A percentile compares a stretch with the other conserved stretches of the same genome.
Conservation (phyloP, 768 basidiomycete species). For the Kwoniella sp. region DNA sequence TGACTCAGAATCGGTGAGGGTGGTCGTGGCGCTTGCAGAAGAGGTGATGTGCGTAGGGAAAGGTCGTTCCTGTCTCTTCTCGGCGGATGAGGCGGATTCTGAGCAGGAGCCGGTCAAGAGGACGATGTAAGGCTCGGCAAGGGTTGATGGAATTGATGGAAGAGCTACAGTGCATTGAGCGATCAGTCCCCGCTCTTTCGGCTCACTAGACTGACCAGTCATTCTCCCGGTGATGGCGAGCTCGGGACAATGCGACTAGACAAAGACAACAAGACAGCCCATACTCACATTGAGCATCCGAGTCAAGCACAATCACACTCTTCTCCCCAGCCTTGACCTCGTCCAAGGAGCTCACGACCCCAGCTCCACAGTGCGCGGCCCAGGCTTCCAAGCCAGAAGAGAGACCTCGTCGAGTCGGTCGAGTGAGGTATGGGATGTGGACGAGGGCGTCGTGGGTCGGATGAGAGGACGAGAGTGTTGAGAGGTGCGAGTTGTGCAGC, state of each 20-base stretch:
- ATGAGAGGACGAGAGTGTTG: background rate
- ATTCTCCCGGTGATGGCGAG: too few relatives aligned
- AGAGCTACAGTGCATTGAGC: background rate
- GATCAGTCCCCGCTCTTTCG: background rate
- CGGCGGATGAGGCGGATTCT: background rate
- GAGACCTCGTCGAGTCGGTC: constrained; percentile 24
- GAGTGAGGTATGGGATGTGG: constrained; percentile 48
- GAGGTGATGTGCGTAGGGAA: constrained; percentile 36
- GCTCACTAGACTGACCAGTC: background rate
- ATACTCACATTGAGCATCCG: constrained; percentile 28
- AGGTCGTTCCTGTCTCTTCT: constrained; percentile 45
- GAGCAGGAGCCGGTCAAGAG: constrained; percentile 39
- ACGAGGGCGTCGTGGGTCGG: constrained; percentile 31
- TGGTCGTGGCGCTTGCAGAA: constrained; percentile 20
- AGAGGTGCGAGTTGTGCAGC: background rate
- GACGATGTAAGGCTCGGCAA: constrained; percentile 30
- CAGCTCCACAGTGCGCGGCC: constrained; percentile 43
- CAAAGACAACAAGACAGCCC: too few relatives aligned
- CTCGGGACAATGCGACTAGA: too few relatives aligned
- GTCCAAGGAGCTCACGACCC: constrained; percentile 17
- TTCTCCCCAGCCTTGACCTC: constrained; percentile 21
- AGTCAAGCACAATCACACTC: constrained; percentile 31
- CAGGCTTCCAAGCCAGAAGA: constrained; percentile 33
- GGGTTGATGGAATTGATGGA: constrained; percentile 14
- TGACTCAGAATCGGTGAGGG: constrained; percentile 11